Conservation (phyloP, 1,284 basidiomycete species). For the Pseudozyma sp. region DNA sequence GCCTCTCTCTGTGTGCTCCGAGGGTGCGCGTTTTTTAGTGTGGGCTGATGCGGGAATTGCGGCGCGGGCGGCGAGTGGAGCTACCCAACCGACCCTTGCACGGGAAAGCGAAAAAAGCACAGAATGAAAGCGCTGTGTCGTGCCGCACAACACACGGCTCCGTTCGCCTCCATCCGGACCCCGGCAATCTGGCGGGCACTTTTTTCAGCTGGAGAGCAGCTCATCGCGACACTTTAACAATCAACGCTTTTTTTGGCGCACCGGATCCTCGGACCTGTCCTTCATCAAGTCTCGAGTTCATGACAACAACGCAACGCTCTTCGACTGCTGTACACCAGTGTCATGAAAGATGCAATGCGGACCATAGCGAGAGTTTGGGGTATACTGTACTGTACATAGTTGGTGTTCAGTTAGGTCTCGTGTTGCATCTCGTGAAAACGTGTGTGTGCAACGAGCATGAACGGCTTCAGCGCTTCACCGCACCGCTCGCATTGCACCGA, state of each 20-base stretch:
- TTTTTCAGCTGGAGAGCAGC: neutral
- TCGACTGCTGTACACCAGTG: too few species aligned
- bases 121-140: neutral
- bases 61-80: neutral
- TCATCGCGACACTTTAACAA: too few species aligned
- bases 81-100: neutral
- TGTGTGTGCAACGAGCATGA: slow-evolving; percentile 23
- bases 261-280: too few species aligned
- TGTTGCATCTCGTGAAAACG: slow-evolving; percentile 30
- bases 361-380: too few species aligned
- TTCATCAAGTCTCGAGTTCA: too few species aligned
- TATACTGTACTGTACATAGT: too few species aligned
- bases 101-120: neutral
- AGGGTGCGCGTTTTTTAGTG: neutral
- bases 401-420: neutral
- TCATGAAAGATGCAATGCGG: too few species aligned
- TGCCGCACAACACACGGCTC: too few species aligned
- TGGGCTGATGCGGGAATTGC: slow-evolving; percentile 1
- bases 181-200: neutral
- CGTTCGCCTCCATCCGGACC: neutral
- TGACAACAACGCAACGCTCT: too few species aligned
- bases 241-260: too few species aligned
- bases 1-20: neutral
- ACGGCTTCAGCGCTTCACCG: slow-evolving; percentile 16
- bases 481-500: slow-evolving; percentile 19